Evolutionary conservation across 2,329 filamentous ascomycete genomes (phyloP).

Genomic region (Niveomyces coronatus): DNA sequence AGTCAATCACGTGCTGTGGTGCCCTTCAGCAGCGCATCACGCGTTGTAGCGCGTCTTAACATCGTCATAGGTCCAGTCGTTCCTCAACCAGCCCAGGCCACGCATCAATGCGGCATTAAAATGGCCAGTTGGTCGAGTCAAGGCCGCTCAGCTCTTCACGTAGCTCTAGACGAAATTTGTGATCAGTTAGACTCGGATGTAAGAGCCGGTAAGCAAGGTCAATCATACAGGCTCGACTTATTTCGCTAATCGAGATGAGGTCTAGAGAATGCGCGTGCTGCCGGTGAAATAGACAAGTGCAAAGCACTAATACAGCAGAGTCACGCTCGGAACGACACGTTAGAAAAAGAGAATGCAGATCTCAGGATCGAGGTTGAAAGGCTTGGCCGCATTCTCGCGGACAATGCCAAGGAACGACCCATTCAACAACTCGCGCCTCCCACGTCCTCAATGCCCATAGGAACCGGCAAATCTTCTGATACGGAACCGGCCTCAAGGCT

Average conservation of each 20-base stretch:
- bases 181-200: slow-evolving; percentile 29
- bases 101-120: slow-evolving; percentile 1
- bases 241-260: neutral
- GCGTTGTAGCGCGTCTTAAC: slow-evolving; percentile 6
- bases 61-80: no score
- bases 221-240: neutral
- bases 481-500: slow-evolving; percentile 17
- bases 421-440: slow-evolving; percentile 1
- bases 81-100: slow-evolving; percentile 1
- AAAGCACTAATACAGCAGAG: slow-evolving; percentile 3
- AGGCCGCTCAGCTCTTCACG: slow-evolving; percentile 29
- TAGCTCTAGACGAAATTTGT: slow-evolving; percentile 30
- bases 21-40: neutral
- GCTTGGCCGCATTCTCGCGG: slow-evolving; percentile 7
- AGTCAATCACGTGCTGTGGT: slow-evolving; percentile 6
- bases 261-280: neutral
- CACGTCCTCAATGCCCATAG: slow-evolving; percentile 5
- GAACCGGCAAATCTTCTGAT: slow-evolving; percentile 3
- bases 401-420: neutral
- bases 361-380: slow-evolving; percentile 27
- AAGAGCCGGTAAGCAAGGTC: slow-evolving; percentile 21
- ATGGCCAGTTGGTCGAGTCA: slow-evolving; percentile 31
- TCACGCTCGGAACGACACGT: slow-evolving; percentile 19
- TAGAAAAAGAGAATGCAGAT: slow-evolving; percentile 33
- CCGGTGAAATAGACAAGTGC: slow-evolving; percentile 1